Evolutionary conservation across 2,329 filamentous ascomycete genomes (phyloP).

Genomic region (Keithomyces neogunnii): DNA sequence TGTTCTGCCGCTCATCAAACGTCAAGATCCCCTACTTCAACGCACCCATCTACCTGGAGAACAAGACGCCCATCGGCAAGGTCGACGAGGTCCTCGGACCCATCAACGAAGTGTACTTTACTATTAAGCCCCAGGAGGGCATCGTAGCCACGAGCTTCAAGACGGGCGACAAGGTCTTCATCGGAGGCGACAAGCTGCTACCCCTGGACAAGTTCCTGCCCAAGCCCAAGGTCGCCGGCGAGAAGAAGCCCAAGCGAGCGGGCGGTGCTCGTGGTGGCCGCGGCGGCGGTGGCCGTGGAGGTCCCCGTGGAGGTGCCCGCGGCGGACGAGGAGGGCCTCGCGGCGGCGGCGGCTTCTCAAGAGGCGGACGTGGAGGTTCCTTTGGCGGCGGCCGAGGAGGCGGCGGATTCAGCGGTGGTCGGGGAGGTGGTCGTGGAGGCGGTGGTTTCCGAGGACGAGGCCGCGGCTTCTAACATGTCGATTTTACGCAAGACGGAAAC

Average conservation of each 20-base stretch:
- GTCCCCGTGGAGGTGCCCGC: slow-evolving; percentile 21
- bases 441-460: slow-evolving; percentile 16
- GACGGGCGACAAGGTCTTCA: slow-evolving; percentile 94
- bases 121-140: slow-evolving; percentile 92
- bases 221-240: slow-evolving; percentile 73
- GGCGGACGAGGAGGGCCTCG: slow-evolving; percentile 33
- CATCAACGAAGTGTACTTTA: slow-evolving; percentile 97
- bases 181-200: slow-evolving; percentile 86
- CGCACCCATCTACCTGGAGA: slow-evolving; percentile 96
- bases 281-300: slow-evolving; percentile 24
- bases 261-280: slow-evolving; percentile 31
- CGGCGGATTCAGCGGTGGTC: slow-evolving; percentile 11
- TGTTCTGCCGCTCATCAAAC: slow-evolving; percentile 94
- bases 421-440: slow-evolving; percentile 16
- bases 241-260: slow-evolving; percentile 54
- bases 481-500: background rate
- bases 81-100: slow-evolving; percentile 97
- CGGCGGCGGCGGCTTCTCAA: slow-evolving; percentile 23
- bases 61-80: slow-evolving; percentile 94
- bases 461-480: slow-evolving; percentile 21
- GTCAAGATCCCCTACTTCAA: slow-evolving; percentile 98
- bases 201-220: slow-evolving; percentile 94
- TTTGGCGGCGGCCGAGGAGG: slow-evolving; percentile 12
- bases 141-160: slow-evolving; percentile 95
- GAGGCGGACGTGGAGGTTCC: slow-evolving; percentile 21